Evolutionary conservation across 768 basidiomycete species (phyloP).

Genomic region (Mycena metata): DNA sequence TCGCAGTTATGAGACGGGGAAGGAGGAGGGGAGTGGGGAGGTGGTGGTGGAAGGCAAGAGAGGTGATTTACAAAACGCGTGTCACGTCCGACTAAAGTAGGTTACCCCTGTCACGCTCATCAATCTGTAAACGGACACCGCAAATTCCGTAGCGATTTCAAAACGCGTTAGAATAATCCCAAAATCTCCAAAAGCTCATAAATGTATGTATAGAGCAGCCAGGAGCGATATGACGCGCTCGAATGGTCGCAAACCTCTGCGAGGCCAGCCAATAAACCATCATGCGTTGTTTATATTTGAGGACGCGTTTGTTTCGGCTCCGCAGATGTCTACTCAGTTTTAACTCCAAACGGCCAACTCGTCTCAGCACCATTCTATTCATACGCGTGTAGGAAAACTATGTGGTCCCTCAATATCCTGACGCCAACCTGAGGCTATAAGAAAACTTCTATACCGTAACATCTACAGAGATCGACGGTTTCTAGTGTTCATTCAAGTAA

Average conservation of each 20-base stretch:
- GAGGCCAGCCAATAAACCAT: neutral
- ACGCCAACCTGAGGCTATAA: too few species aligned
- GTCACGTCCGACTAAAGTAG: conserved; percentile 15
- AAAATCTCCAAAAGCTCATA: neutral
- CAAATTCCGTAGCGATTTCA: neutral
- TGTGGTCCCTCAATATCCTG: too few species aligned
- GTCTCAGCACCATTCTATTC: too few species aligned
- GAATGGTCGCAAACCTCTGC: too few species aligned
- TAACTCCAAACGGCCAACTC: too few species aligned
- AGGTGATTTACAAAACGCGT: conserved; percentile 13
- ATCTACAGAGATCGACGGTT: too few species aligned
- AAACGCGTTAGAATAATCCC: neutral
- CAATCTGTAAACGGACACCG: conserved; percentile 23
- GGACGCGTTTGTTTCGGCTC: conserved; percentile 18
- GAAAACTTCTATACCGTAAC: too few species aligned
- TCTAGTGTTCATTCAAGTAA: too few species aligned
- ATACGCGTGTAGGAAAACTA: too few species aligned
- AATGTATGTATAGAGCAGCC: neutral
- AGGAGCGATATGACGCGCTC: neutral
- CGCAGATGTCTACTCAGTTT: too few species aligned
- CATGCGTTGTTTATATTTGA: conserved; percentile 17
- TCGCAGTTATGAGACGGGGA: neutral
- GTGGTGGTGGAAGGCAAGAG: conserved; percentile 29
- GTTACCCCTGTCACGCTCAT: conserved; percentile 25
- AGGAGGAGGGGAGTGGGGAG: conserved; percentile 5